A percentile compares a stretch with the other conserved stretches of the same genome.
These are phyloP conservation scores for Striga asiatica DNA, from an alignment of 257 asterid species.

Conservation along the genomic window DNA sequence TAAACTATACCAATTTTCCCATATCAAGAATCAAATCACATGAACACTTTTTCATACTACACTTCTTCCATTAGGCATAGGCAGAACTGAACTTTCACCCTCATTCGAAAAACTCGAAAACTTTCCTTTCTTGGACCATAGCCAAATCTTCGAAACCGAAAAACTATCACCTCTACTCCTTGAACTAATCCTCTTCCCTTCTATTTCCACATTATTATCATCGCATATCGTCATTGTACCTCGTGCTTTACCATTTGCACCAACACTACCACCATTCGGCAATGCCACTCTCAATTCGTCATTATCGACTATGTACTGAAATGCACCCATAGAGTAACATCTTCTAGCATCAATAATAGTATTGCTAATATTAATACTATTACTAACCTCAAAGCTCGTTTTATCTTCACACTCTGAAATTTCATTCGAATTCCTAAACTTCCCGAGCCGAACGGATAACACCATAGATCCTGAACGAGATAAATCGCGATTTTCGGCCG, in stretches of 20 bases:
- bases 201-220: slow-evolving; percentile 18
- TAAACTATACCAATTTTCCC: neutral
- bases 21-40: neutral
- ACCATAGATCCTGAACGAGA: slow-evolving; percentile 20
- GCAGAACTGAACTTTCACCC: slow-evolving; percentile 14
- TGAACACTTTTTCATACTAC: slow-evolving; percentile 17
- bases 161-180: slow-evolving; percentile 52
- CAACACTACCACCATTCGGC: slow-evolving; percentile 6
- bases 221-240: slow-evolving; percentile 5
- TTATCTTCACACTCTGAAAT: slow-evolving; percentile 15
- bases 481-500: slow-evolving; percentile 11
- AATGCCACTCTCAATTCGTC: slow-evolving; percentile 32
- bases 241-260: neutral
- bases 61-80: slow-evolving; percentile 17
- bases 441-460: slow-evolving; percentile 46
- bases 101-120: slow-evolving; percentile 15
- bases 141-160: slow-evolving; percentile 66
- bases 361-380: slow-evolving; percentile 12
- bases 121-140: slow-evolving; percentile 49
- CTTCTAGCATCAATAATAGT: slow-evolving; percentile 45
- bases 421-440: slow-evolving; percentile 25
- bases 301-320: slow-evolving; percentile 37
- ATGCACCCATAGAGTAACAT: slow-evolving; percentile 63
- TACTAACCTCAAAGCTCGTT: slow-evolving; percentile 13
- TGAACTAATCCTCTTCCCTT: slow-evolving; percentile 27